Evolutionary conservation across 148 eudicot genomes (phyloP), one percentile per base, ranked within the genome.

Genomic region (Gaultheria prostrata): DNA sequence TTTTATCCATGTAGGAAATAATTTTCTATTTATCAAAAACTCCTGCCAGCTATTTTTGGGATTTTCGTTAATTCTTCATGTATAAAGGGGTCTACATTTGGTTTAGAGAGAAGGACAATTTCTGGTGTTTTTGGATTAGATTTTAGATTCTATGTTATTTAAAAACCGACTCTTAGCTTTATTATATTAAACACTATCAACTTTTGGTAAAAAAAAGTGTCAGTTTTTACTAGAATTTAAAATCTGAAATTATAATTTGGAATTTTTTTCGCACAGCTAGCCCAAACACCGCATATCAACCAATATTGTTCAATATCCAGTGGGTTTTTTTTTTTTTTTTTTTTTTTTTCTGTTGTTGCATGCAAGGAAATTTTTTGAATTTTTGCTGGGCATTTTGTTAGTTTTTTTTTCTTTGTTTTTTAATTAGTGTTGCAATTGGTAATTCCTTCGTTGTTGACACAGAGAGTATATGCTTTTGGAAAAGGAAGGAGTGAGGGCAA

Each of bases 401-500:
- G 71, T 65, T 65, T 26, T 63, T 24, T 65, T 9, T 9, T 10
- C 1, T 28, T 65, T 11, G 3, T 26, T 59, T 65, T 65, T 65
- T 17, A 65, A 26, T 65, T 9, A 3, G 4, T 28, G 30, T 30
- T 65, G 33, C 75, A 33, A 33, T 13, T 6, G 4, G 10, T 32
- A 13, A 30, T 28, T 78, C 45, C 18, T n/a, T 46, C 48, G 57
- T 72, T 57, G 45, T 82, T 83, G 76, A 28, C 46, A 35, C 90
- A 97, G 99, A 85, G 95, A 54, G 99, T 97, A 77, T 97, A 90
- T 81, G 91, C 93, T 76, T 97, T 97, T 80, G 99, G 99, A 33
- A 94, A 93, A 89, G 99, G 98, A 86, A 94, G 87, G 88, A 91
- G 95, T 88, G 99, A 97, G 81, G 99, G 99, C 56, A 90, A 97